phyloP scores from a whole-genome alignment of 2,329 filamentous ascomycete genomes.

The Aspergillus chevalieri region DNA sequence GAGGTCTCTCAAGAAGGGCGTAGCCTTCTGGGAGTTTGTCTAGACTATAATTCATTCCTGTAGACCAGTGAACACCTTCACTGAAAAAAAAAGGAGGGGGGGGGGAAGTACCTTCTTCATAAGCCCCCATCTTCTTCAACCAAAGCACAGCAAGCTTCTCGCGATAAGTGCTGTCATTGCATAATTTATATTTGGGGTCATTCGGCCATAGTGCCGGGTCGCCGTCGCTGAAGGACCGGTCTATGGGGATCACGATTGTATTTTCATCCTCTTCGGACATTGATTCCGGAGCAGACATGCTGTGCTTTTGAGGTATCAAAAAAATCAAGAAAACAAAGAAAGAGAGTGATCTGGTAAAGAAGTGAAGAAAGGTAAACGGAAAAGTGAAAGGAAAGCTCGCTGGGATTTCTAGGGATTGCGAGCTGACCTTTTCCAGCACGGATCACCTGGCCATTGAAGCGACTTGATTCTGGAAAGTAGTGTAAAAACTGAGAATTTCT shows the following conservation, averaged over 20 bases:
- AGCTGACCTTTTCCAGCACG: neutral
- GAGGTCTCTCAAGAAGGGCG: constrained; percentile 44
- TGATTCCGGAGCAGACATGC: neutral
- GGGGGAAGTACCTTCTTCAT: constrained; percentile 23
- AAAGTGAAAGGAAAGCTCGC: neutral
- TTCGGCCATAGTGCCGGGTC: constrained; percentile 31
- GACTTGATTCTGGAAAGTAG: neutral
- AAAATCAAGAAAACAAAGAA: neutral
- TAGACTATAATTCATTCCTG: constrained; percentile 45
- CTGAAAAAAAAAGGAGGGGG: neutral
- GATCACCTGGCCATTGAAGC: neutral
- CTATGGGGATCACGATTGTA: constrained; percentile 26
- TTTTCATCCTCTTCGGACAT: constrained; percentile 14
- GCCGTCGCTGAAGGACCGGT: constrained; percentile 35
- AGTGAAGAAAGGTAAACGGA: neutral
- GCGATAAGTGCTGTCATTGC: constrained; percentile 42
- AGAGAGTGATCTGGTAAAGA: neutral
- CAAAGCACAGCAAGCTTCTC: constrained; percentile 44
- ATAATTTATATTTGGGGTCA: constrained; percentile 24
- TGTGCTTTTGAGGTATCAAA: neutral
- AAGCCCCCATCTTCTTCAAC: constrained; percentile 40
- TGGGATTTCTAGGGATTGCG: neutral
- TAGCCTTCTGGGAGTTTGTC: constrained; percentile 52
- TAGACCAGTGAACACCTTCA: neutral
- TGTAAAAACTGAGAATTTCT: neutral